Evolutionary conservation across 2,329 filamentous ascomycete genomes (phyloP), one percentile per base, ranked within the genome.

Genomic region (Karstenula rhodostoma): DNA sequence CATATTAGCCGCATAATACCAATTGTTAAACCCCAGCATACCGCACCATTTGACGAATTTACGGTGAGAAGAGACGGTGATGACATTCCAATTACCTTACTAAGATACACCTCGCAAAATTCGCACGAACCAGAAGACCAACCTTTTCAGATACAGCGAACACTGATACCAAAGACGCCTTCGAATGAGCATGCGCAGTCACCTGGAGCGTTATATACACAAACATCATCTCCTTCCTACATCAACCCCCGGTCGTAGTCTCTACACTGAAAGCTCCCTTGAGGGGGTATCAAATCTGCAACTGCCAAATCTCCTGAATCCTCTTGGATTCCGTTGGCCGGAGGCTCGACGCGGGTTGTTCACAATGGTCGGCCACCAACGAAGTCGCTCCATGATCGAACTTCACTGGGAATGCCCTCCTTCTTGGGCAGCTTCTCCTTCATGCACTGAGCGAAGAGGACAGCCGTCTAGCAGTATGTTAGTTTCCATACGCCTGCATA

Each of bases 361-460:
- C 73, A 76, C 68, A 74, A 70, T 22, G 75, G 69, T 33, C 72
- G 70, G 54, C 73, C 71, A 67, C 93, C 93, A 73, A 97, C 91
- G 79, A 98, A 99, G 73, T 98, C 90, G 67, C 92, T 96, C 95
- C 95, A 99, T 74, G 90, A 89, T 78, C 91, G 89, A 73, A 98
- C 95, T 82, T 99, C 95, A 50, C 87, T 84, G 50, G 95, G 95
- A 66, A 97, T 94, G 56, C 93, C 94, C 77, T 95, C 92, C 63
- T 87, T 83, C 73, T 92, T 89, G 63, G 95, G 95, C 52, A 99
- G 86, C 85, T 98, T 99, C 85, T 93, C 92, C 81, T 85, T 95
- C 92, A 99, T 96, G 82, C 95, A 98, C 80, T 93, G 92, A 63
- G 95, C 93, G 75, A 98, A 98, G 71, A 98, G 91, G 67, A 95